These are phyloP conservation scores for Scleromitrula shiraiana DNA, from an alignment of 2,329 filamentous ascomycete species.

Conservation along the genomic window DNA sequence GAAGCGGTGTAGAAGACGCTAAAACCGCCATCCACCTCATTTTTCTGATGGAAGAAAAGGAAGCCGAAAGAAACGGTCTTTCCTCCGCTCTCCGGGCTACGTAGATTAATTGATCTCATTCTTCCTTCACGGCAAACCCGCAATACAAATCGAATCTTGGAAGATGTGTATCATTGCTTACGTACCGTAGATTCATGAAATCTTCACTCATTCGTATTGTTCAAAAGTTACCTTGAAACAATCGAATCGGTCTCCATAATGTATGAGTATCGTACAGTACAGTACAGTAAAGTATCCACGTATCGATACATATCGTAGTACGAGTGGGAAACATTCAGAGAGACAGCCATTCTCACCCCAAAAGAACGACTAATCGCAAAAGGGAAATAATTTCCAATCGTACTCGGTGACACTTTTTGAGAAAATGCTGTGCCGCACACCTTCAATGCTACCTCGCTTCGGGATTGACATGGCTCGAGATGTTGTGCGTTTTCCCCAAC, in stretches of 20 bases:
- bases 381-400: slow-evolving; percentile 1
- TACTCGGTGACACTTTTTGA: slow-evolving; percentile 1
- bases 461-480: slow-evolving; percentile 6
- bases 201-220: too few species aligned
- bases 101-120: not conserved
- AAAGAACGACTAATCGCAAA: not conserved
- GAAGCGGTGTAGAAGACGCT: slow-evolving; percentile 24
- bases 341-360: not conserved
- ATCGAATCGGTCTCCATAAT: not conserved
- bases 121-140: too few species aligned
- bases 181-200: too few species aligned
- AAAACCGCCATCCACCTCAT: slow-evolving; percentile 12
- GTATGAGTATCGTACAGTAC: not conserved
- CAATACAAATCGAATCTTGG: too few species aligned
- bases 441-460: slow-evolving; percentile 1
- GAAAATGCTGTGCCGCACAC: not conserved
- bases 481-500: slow-evolving; percentile 3
- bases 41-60: slow-evolving; percentile 8
- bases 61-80: slow-evolving; percentile 4
- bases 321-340: not conserved
- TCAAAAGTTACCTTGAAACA: too few species aligned
- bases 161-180: too few species aligned
- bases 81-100: not conserved
- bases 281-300: too few species aligned
- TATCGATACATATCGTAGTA: too few species aligned